These are phyloP conservation scores for Penicillium simplicissimum DNA, from an alignment of 495 filamentous ascomycete genomes.

Conservation along the genomic window DNA sequence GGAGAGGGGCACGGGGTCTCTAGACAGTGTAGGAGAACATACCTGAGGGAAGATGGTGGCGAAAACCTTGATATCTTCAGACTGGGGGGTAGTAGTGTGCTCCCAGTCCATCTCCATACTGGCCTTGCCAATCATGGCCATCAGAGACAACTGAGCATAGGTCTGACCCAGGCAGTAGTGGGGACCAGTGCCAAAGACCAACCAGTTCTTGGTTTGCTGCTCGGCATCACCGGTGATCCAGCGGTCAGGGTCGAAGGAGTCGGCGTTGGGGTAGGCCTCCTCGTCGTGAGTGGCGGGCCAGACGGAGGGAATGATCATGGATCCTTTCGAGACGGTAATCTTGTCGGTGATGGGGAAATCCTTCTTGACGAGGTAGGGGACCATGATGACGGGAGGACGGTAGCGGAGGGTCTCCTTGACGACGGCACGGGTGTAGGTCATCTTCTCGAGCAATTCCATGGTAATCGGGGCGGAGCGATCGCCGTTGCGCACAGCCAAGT, in stretches of 20 bases:
- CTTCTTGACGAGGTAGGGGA: slow-evolving; percentile 94
- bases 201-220: slow-evolving; percentile 91
- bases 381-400: slow-evolving; percentile 96
- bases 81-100: slow-evolving; percentile 75
- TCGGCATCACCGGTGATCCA: slow-evolving; percentile 92
- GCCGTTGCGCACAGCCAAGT: slow-evolving; percentile 74
- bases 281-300: slow-evolving; percentile 92
- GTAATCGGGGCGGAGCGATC: slow-evolving; percentile 68
- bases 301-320: slow-evolving; percentile 90
- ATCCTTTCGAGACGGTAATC: slow-evolving; percentile 88
- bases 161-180: slow-evolving; percentile 97
- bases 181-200: slow-evolving; percentile 94
- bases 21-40: slow-evolving; percentile 31
- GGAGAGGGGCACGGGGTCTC: not conserved
- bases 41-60: slow-evolving; percentile 97
- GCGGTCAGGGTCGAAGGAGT: slow-evolving; percentile 83
- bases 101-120: slow-evolving; percentile 87
- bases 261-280: slow-evolving; percentile 87
- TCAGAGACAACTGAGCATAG: slow-evolving; percentile 88
- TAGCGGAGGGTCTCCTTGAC: slow-evolving; percentile 94
- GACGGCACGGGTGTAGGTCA: slow-evolving; percentile 89
- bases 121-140: slow-evolving; percentile 92
- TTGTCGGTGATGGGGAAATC: slow-evolving; percentile 85
- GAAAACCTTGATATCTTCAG: slow-evolving; percentile 97
- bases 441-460: slow-evolving; percentile 82